A percentile compares a stretch with the other conserved stretches of the same genome.
Conservation (phyloP, 2,329 filamentous ascomycete species). For the Mariannaea elegans region DNA sequence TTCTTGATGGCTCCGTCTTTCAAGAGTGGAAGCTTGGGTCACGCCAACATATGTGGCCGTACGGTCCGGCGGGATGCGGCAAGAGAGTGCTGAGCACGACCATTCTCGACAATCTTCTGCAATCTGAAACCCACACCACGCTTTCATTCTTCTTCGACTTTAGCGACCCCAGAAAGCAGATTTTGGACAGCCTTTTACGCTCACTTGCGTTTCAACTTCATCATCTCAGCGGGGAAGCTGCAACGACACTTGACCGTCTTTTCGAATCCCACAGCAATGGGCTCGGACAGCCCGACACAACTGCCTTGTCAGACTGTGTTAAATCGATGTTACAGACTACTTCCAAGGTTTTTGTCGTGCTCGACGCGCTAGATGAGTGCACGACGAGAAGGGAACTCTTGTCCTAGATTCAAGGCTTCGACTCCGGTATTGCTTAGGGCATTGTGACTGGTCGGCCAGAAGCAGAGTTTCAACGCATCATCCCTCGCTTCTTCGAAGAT, state of each 20-base stretch:
- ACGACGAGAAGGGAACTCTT: conserved; percentile 29
- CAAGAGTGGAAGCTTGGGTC: conserved; percentile 20
- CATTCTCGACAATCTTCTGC: conserved; percentile 23
- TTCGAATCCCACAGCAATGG: too few relatives aligned
- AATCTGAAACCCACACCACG: neutral
- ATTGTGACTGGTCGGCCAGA: conserved; percentile 33
- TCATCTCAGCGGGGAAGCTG: too few relatives aligned
- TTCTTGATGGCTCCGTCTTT: too few relatives aligned
- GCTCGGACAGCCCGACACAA: too few relatives aligned
- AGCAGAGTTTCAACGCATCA: conserved; percentile 20
- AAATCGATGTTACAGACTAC: too few relatives aligned
- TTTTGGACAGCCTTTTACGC: too few relatives aligned
- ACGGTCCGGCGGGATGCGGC: conserved; percentile 28
- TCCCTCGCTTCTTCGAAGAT: conserved; percentile 20
- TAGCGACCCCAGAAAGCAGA: conserved; percentile 31
- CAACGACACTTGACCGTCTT: too few relatives aligned
- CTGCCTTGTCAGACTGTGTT: too few relatives aligned
- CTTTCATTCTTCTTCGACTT: conserved; percentile 37
- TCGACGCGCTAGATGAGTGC: conserved; percentile 31
- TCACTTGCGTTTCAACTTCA: too few relatives aligned
- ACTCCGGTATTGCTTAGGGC: conserved; percentile 8
- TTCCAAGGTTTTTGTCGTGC: too few relatives aligned
- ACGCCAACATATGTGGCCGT: conserved; percentile 31
- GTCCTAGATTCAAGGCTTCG: conserved; percentile 24
- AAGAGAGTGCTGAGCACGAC: conserved; percentile 31